phyloP scores from a whole-genome alignment of 306 rosid genomes.

The Adenanthera pavonina region DNA sequence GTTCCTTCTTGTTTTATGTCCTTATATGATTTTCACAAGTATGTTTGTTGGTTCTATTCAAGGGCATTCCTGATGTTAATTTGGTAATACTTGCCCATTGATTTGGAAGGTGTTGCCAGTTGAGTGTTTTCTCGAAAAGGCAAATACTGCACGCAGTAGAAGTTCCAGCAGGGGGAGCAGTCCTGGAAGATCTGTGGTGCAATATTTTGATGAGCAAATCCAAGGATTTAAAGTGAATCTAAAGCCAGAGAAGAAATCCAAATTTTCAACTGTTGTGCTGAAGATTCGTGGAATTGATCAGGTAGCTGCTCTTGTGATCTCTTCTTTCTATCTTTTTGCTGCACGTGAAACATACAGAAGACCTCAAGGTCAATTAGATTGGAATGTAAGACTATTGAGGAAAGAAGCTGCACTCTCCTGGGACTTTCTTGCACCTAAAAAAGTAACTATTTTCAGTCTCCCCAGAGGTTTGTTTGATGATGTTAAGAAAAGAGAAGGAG shows the following conservation, averaged over 20 bases:
- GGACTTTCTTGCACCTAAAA: background rate
- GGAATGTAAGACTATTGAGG: constrained; percentile 4
- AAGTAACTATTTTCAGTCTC: background rate
- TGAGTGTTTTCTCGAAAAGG: constrained; percentile 78
- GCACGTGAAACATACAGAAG: background rate
- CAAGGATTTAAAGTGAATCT: constrained; percentile 80
- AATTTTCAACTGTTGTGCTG: constrained; percentile 81
- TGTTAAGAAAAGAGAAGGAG: no score
- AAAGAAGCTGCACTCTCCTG: constrained; percentile 4
- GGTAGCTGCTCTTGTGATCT: constrained; percentile 50
- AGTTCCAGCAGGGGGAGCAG: constrained; percentile 82
- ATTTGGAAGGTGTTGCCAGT: constrained; percentile 66
- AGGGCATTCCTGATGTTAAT: constrained; percentile 28
- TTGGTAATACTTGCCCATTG: constrained; percentile 21
- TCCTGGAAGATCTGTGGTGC: constrained; percentile 79
- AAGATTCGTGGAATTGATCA: constrained; percentile 87
- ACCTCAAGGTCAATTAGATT: background rate
- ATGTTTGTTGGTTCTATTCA: constrained; percentile 13
- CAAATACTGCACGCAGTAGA: constrained; percentile 70
- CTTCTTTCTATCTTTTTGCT: constrained; percentile 13
- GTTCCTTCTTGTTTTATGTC: constrained; percentile 1
- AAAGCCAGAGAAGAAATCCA: constrained; percentile 82
- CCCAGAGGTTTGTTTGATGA: background rate
- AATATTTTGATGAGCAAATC: constrained; percentile 63
- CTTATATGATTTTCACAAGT: background rate